phyloP scores from a whole-genome alignment of 768 basidiomycete genomes.

The Dacryopinax primogenitus region DNA sequence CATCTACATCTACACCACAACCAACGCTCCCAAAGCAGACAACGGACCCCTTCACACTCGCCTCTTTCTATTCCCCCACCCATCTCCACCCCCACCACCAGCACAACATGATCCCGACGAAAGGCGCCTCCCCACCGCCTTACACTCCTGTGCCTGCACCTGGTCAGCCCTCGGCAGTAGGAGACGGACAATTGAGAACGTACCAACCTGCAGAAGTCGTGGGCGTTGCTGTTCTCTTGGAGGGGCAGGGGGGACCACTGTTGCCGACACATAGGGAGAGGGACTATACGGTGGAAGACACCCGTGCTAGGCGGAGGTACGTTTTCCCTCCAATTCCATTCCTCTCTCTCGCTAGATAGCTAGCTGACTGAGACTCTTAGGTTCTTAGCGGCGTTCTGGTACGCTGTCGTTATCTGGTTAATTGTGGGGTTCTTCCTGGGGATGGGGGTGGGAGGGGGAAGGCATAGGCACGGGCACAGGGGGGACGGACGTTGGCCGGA shows the following conservation, averaged over 20 bases:
- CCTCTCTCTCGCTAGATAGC: neutral
- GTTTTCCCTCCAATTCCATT: neutral
- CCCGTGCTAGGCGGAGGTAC: neutral
- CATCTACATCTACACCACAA: too few relatives aligned
- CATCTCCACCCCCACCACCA: neutral
- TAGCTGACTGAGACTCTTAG: neutral
- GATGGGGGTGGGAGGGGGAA: neutral
- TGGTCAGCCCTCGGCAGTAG: neutral
- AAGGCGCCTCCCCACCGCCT: neutral
- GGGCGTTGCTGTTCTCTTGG: neutral
- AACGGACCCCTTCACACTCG: constrained; percentile 6
- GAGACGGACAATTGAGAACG: neutral
- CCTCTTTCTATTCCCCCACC: neutral
- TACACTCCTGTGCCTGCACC: constrained; percentile 4
- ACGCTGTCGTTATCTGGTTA: neutral
- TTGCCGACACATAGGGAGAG: neutral
- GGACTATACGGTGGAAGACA: neutral
- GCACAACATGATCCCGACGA: neutral
- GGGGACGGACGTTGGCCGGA: neutral
- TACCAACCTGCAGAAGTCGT: neutral
- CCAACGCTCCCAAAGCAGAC: neutral
- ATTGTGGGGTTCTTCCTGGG: neutral
- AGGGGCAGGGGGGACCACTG: neutral
- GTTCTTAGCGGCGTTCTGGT: neutral
- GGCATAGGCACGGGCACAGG: neutral